Evolutionary conservation across 1,284 basidiomycete species (phyloP).

Genomic region (Takashimella koratensis): DNA sequence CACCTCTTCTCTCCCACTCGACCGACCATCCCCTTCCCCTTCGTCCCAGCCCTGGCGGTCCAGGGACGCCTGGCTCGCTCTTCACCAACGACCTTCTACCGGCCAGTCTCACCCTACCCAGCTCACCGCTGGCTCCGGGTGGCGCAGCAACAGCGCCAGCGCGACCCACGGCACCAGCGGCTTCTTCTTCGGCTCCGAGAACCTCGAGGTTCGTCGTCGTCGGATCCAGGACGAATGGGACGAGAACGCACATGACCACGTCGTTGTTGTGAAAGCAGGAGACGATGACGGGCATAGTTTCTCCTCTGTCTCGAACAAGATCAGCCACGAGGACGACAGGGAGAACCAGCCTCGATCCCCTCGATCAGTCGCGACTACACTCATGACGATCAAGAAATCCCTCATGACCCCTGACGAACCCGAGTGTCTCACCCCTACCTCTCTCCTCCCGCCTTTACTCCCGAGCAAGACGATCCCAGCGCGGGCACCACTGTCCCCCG

Average conservation of each 20-base stretch:
- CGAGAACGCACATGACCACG: too few species aligned
- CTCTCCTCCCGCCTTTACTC: background rate
- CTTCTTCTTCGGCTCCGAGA: slow-evolving; percentile 10
- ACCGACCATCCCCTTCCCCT: background rate
- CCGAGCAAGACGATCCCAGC: too few species aligned
- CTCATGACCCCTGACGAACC: background rate
- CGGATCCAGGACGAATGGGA: background rate
- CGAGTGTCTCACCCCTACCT: background rate
- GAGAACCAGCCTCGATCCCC: background rate
- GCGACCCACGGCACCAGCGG: slow-evolving; percentile 13
- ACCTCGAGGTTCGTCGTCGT: background rate
- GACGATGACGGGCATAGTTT: background rate
- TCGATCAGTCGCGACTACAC: too few species aligned
- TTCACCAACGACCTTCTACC: slow-evolving; percentile 14
- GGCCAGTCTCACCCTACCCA: background rate
- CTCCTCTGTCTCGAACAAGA: background rate
- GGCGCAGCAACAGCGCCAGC: background rate
- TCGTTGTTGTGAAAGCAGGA: too few species aligned
- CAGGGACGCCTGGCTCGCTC: slow-evolving; percentile 31
- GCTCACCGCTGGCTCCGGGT: background rate
- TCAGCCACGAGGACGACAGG: background rate
- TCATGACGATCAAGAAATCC: too few species aligned
- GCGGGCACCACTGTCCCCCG: too few species aligned
- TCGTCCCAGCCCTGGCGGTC: slow-evolving; percentile 36
- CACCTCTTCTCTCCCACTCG: background rate